Conservation (phyloP, 2,329 filamentous ascomycete genomes). For the Fusarium sp. region DNA sequence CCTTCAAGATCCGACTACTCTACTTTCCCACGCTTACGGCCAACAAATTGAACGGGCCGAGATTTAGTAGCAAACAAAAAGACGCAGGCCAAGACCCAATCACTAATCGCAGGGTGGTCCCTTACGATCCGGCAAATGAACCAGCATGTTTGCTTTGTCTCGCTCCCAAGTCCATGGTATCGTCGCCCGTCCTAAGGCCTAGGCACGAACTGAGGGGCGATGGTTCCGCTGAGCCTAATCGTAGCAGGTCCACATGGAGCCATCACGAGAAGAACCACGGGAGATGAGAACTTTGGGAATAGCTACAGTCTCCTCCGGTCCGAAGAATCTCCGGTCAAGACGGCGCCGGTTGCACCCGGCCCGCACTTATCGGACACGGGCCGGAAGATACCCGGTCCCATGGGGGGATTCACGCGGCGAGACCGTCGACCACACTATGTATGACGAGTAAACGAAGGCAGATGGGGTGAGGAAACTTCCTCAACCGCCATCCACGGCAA, state of each 20-base stretch:
- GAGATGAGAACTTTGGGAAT: slow-evolving; percentile 4
- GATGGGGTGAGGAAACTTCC: background rate
- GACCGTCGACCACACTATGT: background rate
- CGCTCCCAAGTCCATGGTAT: slow-evolving; percentile 25
- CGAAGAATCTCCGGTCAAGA: background rate
- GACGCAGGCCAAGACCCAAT: slow-evolving; percentile 4
- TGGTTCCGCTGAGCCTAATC: slow-evolving; percentile 10
- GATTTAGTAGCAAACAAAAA: slow-evolving; percentile 26
- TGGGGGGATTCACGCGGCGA: slow-evolving; percentile 8
- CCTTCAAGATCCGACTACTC: background rate
- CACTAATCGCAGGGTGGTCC: slow-evolving; percentile 9
- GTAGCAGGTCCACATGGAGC: slow-evolving; percentile 7
- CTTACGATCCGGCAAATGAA: background rate
- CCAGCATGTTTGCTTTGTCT: slow-evolving; percentile 18
- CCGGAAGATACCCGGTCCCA: slow-evolving; percentile 14
- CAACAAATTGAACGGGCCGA: slow-evolving; percentile 17
- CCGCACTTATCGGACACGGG: slow-evolving; percentile 5
- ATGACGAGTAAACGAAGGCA: background rate
- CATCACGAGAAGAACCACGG: background rate
- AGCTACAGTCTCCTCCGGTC: slow-evolving; percentile 1
- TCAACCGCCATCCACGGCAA: background rate
- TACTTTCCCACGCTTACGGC: background rate
- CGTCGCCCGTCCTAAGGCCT: slow-evolving; percentile 7
- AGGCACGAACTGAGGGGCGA: slow-evolving; percentile 16
- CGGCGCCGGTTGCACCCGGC: slow-evolving; percentile 19